phyloP scores from a whole-genome alignment of 352 stramenopile genomes.

The Globisporangium nagaii region DNA sequence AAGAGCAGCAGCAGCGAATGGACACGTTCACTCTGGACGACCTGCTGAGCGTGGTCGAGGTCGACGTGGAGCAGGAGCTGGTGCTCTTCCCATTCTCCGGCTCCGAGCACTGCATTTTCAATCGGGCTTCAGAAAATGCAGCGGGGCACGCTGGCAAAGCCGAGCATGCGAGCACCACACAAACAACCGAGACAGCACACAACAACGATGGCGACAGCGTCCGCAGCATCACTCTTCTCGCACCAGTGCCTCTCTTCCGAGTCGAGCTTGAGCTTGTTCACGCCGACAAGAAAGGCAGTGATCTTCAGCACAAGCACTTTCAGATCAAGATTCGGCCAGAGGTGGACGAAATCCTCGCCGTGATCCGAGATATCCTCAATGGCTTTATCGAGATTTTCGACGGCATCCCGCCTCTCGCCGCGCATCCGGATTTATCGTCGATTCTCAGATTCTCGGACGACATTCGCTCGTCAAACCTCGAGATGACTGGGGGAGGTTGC shows the following conservation, averaged over 20 bases:
- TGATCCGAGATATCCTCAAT: slow-evolving; percentile 23
- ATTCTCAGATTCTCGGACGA: slow-evolving; percentile 47
- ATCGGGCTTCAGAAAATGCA: too few relatives aligned
- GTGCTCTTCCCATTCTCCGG: slow-evolving; percentile 18
- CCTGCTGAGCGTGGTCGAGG: slow-evolving; percentile 17
- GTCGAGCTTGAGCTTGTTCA: slow-evolving; percentile 10
- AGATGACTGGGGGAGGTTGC: background rate
- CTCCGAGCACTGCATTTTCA: background rate
- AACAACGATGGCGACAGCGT: background rate
- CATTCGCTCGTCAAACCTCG: slow-evolving; percentile 26
- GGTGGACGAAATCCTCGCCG: slow-evolving; percentile 17
- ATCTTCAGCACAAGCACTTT: slow-evolving; percentile 3
- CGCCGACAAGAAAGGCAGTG: background rate
- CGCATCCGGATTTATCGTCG: slow-evolving; percentile 30
- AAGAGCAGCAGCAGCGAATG: background rate
- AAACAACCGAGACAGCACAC: background rate
- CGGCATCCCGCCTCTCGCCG: slow-evolving; percentile 26
- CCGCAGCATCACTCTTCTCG: background rate
- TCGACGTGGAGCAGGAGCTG: slow-evolving; percentile 13
- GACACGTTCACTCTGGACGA: slow-evolving; percentile 27
- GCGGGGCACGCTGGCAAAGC: too few relatives aligned
- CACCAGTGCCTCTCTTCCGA: slow-evolving; percentile 13
- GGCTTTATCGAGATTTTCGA: slow-evolving; percentile 37
- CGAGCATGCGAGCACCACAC: background rate
- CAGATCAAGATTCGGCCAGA: slow-evolving; percentile 33